These are phyloP conservation scores for Apiotrichum porosum DNA, from an alignment of 1,284 basidiomycete species.

Conservation along the genomic window DNA sequence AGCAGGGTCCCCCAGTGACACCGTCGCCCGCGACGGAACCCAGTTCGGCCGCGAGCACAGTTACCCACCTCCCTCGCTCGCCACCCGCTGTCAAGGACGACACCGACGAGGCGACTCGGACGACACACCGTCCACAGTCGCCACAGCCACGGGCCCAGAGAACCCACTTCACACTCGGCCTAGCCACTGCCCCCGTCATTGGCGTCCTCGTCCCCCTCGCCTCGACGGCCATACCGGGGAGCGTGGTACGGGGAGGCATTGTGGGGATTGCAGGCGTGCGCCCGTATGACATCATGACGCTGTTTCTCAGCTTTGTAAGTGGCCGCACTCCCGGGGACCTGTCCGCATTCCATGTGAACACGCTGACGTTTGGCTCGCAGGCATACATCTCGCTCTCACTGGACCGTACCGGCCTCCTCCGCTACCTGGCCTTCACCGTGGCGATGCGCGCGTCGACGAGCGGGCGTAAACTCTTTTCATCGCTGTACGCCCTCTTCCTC, in stretches of 20 bases:
- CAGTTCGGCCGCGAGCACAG: too few relatives aligned
- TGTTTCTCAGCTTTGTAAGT: conserved; percentile 75
- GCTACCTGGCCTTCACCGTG: conserved; percentile 82
- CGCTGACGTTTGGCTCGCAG: too few relatives aligned
- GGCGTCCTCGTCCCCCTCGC: conserved; percentile 75
- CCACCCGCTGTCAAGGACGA: too few relatives aligned
- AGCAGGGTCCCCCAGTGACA: too few relatives aligned
- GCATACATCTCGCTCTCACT: conserved; percentile 93
- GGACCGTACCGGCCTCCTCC: conserved; percentile 76
- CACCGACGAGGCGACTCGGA: background rate
- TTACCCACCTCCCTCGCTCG: too few relatives aligned
- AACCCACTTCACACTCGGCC: conserved; percentile 56
- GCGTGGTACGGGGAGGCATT: conserved; percentile 63
- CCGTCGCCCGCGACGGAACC: too few relatives aligned
- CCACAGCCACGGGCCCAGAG: too few relatives aligned
- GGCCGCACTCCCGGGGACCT: background rate
- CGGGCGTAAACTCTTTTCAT: conserved; percentile 65
- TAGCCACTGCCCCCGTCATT: conserved; percentile 69
- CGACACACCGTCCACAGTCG: background rate
- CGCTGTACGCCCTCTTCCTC: conserved; percentile 77
- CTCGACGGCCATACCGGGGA: conserved; percentile 63
- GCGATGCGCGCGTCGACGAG: conserved; percentile 64
- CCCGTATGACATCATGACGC: conserved; percentile 87
- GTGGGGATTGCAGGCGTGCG: conserved; percentile 61
- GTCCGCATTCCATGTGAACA: background rate